A percentile compares a stretch with the other conserved stretches of the same genome.
Evolutionary conservation across 2,329 filamentous ascomycete genomes (phyloP).

Genomic region (Exophiala spinifera): DNA sequence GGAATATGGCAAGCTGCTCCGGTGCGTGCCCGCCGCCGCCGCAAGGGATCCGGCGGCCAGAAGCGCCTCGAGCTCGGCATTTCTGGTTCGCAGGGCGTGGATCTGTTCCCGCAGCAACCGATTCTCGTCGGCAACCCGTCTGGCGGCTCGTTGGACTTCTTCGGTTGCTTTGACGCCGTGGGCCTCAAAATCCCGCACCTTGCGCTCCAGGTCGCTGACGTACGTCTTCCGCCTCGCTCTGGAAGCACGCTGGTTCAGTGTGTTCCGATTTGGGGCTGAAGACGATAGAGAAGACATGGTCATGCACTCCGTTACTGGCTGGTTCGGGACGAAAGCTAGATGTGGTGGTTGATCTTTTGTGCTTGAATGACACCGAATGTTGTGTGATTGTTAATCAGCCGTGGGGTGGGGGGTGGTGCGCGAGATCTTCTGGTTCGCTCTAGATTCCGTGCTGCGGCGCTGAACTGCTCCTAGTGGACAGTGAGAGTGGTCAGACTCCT

Average conservation of each 20-base stretch:
- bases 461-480: too few species aligned
- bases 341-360: too few species aligned
- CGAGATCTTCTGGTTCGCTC: too few species aligned
- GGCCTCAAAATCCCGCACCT: slow-evolving; percentile 61
- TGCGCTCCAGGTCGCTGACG: slow-evolving; percentile 65
- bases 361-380: too few species aligned
- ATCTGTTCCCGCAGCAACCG: slow-evolving; percentile 46
- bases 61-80: not conserved
- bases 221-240: slow-evolving; percentile 72
- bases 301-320: not conserved
- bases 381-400: too few species aligned
- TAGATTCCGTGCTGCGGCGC: too few species aligned
- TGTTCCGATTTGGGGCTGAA: slow-evolving; percentile 50
- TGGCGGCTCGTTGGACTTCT: slow-evolving; percentile 69
- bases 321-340: too few species aligned
- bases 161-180: slow-evolving; percentile 64
- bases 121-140: slow-evolving; percentile 68
- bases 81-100: not conserved
- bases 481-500: too few species aligned
- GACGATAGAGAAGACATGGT: not conserved
- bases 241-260: slow-evolving; percentile 75
- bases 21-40: not conserved
- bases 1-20: not conserved
- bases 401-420: too few species aligned
- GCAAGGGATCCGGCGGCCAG: not conserved